Base-by-base conservation (phyloP, 2,329 filamentous ascomycete genomes). In the Ascocoryne sarcoides region DNA sequence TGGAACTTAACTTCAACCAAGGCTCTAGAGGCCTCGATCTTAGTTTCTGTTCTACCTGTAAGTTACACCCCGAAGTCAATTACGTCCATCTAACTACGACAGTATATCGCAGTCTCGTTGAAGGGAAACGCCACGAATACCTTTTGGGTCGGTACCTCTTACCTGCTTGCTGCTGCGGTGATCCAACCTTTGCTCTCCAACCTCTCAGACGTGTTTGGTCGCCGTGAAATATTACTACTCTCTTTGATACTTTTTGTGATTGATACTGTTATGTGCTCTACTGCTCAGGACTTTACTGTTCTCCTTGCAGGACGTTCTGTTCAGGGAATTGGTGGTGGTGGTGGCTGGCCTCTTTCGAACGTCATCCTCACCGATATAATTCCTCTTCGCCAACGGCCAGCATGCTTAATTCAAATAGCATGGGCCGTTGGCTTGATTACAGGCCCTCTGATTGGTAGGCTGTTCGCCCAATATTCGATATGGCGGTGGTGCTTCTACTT, bases 271-370 rank as follows among this genome's bases (percentile, higher is more conserved):
- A 40, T 66, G 14, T 52, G 51, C 15, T 59, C 48, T n/a, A 36
- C 59, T 4, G 54, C 63, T 1, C 52, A 47, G 3, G 46, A 48
- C 15, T 39, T 56, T 9, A 29, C 41, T 8, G 5, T 47, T 44
- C 23, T 65, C 53, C 23, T 56, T 51, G 20, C 45, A 4, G 63
- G 63, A 4, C 56, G 65, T 37, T 55, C 50, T 10, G 48, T 73
- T 12, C 67, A 73, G 51, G 70, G 70, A 8, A 50, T 71, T 7
- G 69, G 69, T 14, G 70, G 65, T 7, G 69, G 70, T 3, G 69
- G 71, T 3, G 59, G 72, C 18, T 57, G 69, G 5, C 59, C 63
- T 3, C 50, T 73, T 23, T 34, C 41, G 5, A 34, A 39, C 32
- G 29, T 43, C 21, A 39, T 40, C 36, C 51, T 65, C 10, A 65